Evolutionary conservation across 768 basidiomycete species (phyloP).

Genomic region (Hypsizygus marmoreus): DNA sequence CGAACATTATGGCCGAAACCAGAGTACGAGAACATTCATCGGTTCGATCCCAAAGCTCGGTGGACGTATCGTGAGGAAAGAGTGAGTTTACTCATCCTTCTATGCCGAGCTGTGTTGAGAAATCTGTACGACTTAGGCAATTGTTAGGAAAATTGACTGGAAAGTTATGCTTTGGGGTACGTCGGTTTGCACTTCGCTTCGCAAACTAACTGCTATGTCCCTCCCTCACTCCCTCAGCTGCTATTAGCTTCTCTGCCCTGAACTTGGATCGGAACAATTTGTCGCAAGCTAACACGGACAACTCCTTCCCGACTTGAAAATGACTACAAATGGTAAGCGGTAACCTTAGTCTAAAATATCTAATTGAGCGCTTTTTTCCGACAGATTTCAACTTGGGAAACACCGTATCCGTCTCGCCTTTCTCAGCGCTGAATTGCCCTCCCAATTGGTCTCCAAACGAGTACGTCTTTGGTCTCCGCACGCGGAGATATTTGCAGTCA

Average conservation of each 20-base stretch:
- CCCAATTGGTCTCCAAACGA: conserved; percentile 62
- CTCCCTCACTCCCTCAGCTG: conserved; percentile 28
- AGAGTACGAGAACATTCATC: conserved; percentile 55
- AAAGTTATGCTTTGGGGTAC: conserved; percentile 55
- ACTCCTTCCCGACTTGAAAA: conserved; percentile 51
- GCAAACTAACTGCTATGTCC: not conserved
- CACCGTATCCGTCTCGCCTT: conserved; percentile 51
- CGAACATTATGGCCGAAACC: conserved; percentile 48
- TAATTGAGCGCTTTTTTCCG: not conserved
- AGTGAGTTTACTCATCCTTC: conserved; percentile 22
- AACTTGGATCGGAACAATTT: conserved; percentile 58
- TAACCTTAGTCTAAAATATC: not conserved
- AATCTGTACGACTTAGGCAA: conserved; percentile 29
- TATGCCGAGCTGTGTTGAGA: not conserved
- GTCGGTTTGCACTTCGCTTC: not conserved
- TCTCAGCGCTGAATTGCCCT: conserved; percentile 59
- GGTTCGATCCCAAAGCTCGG: conserved; percentile 56
- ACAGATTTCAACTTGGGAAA: conserved; percentile 60
- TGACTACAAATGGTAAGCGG: conserved; percentile 48
- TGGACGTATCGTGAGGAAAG: conserved; percentile 64
- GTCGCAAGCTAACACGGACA: conserved; percentile 58
- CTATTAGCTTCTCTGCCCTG: conserved; percentile 57
- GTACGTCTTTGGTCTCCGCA: conserved; percentile 27
- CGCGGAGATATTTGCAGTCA: not conserved
- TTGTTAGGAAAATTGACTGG: conserved; percentile 61